Evolutionary conservation across 163 green algal genomes (phyloP).

Genomic region (Scenedesmus sp.): DNA sequence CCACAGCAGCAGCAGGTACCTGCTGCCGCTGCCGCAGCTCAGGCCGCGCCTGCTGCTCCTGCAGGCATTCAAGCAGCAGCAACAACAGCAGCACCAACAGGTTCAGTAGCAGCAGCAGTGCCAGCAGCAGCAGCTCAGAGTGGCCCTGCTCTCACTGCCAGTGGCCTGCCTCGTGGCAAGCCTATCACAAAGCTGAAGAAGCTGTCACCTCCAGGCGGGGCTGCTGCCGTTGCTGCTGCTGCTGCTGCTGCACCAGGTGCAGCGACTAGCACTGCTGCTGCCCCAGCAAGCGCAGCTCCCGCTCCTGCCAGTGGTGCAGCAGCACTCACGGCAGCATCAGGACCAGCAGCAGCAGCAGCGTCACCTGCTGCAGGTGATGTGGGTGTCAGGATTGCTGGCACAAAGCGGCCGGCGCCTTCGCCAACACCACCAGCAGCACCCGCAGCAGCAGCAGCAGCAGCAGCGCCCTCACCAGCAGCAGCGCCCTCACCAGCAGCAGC

Average conservation of each 20-base stretch:
- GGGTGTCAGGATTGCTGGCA: background rate
- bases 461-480: background rate
- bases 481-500: background rate
- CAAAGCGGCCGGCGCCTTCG: background rate
- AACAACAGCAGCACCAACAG: background rate
- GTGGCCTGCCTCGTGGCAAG: background rate
- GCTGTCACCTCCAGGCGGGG: background rate
- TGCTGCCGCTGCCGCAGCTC: background rate
- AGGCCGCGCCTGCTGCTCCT: background rate
- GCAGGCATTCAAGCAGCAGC: background rate
- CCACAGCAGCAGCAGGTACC: constrained; percentile 2
- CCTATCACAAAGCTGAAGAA: constrained; percentile 3
- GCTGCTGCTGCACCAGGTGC: background rate
- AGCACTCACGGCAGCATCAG: background rate
- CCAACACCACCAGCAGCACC: background rate
- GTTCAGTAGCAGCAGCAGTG: background rate
- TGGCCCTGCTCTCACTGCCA: background rate
- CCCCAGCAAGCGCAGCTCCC: background rate
- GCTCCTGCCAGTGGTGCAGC: background rate
- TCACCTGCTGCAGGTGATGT: background rate
- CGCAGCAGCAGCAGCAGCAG: background rate
- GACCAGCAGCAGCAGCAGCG: background rate
- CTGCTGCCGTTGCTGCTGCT: background rate
- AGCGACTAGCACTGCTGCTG: background rate
- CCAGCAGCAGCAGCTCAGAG: background rate